Base-by-base conservation (phyloP, 2,329 filamentous ascomycete genomes). In the Trichoderma guizhouense region DNA sequence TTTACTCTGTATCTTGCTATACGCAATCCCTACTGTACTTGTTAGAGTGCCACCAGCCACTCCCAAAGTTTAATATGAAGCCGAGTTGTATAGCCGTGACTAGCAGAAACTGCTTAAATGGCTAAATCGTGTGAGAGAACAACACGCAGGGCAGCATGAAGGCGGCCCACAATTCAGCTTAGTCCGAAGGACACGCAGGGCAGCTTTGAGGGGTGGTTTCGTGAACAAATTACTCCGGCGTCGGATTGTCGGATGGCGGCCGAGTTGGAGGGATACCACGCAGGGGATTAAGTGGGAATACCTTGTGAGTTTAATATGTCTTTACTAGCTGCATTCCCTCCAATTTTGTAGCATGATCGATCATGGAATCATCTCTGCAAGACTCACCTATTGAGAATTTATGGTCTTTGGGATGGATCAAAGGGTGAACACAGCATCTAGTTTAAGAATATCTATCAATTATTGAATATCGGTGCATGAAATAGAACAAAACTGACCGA, bases 201-300 rank as follows among this genome's bases (percentile, higher is more conserved):
- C 66, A 69, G 36, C 7, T 7, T 21, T 26, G 7, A 39, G 58
- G n/a, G 21, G n/a, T n/a, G 43, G 26, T 21, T 18, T 28, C 18
- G 55, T 30, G 57, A 24, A 14, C 2, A 15, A 51, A 21, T 43
- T 12, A 28, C 53, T n/a, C 53, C 36, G 11, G 26, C 21, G 24
- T 32, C 34, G 34, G 53, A 30, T 18, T 43, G 28, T 14, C 28
- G 26, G n/a, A 28, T 69, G 66, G 65, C 55, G 66, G 26, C 21
- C 30, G 26, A 30, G n/a, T 36, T 34, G 28, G 36, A 18, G 55
- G 36, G 15, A 61, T 8, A 18, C 36, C n/a, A 51, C 2, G 55
- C 66, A 61, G 66, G 66, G 66, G 28, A 69, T 61, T 47, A 43
- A 6, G 26, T 61, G 66, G 66, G 21, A 61, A 69, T 69, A 57